These are phyloP conservation scores for Xylariaceae sp. DNA, from an alignment of 2,329 filamentous ascomycete genomes.

Conservation along the genomic window DNA sequence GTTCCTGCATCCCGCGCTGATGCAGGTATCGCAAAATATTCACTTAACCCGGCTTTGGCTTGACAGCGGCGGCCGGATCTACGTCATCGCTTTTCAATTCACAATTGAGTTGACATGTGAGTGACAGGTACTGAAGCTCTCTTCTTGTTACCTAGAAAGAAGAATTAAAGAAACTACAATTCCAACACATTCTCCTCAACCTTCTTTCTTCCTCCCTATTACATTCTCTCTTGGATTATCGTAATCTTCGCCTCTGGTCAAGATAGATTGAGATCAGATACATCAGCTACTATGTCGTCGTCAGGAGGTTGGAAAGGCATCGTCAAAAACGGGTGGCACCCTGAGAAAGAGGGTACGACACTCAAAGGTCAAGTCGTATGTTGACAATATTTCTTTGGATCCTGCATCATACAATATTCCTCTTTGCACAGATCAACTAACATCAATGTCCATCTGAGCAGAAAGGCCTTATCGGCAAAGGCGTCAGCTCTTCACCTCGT, in stretches of 20 bases:
- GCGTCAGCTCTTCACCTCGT: constrained; percentile 25
- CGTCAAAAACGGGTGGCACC: constrained; percentile 51
- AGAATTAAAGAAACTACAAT: too few relatives aligned
- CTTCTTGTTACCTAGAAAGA: too few relatives aligned
- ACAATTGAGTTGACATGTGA: neutral
- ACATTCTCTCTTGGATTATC: too few relatives aligned
- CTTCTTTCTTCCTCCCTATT: too few relatives aligned
- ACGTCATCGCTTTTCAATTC: neutral
- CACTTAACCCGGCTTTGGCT: constrained; percentile 2
- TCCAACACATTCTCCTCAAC: too few relatives aligned
- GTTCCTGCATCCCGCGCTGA: too few relatives aligned
- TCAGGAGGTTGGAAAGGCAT: constrained; percentile 40
- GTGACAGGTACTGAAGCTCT: too few relatives aligned
- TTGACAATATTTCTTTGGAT: constrained; percentile 6
- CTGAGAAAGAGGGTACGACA: constrained; percentile 41
- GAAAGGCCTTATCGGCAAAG: constrained; percentile 45
- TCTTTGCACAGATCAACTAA: constrained; percentile 8
- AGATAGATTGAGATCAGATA: too few relatives aligned
- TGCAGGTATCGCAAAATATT: too few relatives aligned
- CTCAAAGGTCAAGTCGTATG: constrained; percentile 47
- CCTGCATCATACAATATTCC: neutral
- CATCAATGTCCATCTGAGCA: constrained; percentile 21
- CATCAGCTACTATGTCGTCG: too few relatives aligned
- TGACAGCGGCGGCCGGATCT: neutral
- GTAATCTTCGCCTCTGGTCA: too few relatives aligned